phyloP scores from a whole-genome alignment of 495 filamentous ascomycete genomes.

The Corynascus novoguineensis region DNA sequence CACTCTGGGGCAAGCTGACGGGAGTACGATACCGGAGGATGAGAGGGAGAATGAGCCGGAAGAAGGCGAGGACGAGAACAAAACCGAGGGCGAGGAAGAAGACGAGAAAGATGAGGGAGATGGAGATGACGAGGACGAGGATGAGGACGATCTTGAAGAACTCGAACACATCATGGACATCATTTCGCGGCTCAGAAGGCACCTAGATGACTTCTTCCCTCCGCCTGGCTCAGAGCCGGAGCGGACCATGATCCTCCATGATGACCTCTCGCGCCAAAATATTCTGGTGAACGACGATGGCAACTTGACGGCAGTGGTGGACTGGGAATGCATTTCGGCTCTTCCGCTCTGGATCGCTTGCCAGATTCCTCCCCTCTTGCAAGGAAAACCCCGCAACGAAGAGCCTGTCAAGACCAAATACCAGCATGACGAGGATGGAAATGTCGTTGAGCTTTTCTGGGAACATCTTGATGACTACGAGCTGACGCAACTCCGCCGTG shows the following conservation, averaged over 20 bases:
- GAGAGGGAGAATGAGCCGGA: neutral
- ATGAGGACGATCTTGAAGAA: slow-evolving; percentile 15
- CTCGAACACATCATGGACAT: slow-evolving; percentile 3
- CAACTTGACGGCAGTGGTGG: slow-evolving; percentile 36
- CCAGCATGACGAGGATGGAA: slow-evolving; percentile 5
- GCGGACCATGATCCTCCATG: slow-evolving; percentile 28
- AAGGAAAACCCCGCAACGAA: neutral
- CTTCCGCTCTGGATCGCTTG: slow-evolving; percentile 33
- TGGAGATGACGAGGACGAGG: neutral
- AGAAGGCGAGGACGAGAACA: neutral
- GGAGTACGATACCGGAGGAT: neutral
- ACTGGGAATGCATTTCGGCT: slow-evolving; percentile 43
- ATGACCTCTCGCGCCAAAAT: slow-evolving; percentile 39
- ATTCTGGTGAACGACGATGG: slow-evolving; percentile 34
- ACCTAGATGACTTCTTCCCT: slow-evolving; percentile 15
- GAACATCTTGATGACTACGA: slow-evolving; percentile 11
- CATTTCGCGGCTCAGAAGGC: slow-evolving; percentile 1
- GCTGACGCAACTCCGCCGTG: slow-evolving; percentile 6
- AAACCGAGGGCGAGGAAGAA: neutral
- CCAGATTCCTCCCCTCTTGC: slow-evolving; percentile 31
- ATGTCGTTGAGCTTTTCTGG: slow-evolving; percentile 7
- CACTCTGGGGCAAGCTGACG: neutral
- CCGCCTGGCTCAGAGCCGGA: slow-evolving; percentile 16
- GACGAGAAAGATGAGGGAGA: neutral
- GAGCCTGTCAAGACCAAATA: slow-evolving; percentile 3